Evolutionary conservation across 441 rosid genomes (phyloP).

Genomic region (Brassica balearica): DNA sequence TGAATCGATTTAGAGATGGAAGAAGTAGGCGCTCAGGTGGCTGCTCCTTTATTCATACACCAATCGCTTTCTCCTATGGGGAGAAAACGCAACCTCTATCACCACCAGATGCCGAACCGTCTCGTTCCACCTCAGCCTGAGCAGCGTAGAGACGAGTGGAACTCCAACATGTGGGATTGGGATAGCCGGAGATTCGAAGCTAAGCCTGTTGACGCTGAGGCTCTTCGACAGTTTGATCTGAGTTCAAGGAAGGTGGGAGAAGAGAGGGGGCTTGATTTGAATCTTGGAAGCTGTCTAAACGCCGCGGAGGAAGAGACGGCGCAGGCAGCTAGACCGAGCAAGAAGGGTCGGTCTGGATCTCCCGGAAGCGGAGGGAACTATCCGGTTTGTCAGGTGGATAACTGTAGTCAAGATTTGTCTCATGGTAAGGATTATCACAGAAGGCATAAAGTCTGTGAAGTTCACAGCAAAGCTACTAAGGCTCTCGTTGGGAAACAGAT

Average conservation of each 20-base stretch:
- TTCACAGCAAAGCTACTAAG: conserved; percentile 83
- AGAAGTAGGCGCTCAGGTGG: conserved; percentile 78
- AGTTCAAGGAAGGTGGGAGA: conserved; percentile 40
- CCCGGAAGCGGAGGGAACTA: conserved; percentile 58
- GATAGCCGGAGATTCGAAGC: conserved; percentile 72
- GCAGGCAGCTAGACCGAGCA: conserved; percentile 60
- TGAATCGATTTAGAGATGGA: conserved; percentile 51
- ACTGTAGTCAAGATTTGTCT: conserved; percentile 79
- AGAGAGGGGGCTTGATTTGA: conserved; percentile 65
- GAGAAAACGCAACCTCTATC: conserved; percentile 68
- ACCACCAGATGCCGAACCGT: conserved; percentile 49
- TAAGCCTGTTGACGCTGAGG: conserved; percentile 55
- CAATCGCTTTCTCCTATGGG: conserved; percentile 60
- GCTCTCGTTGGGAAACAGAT: conserved; percentile 83
- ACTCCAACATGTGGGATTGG: conserved; percentile 82
- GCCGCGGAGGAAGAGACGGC: conserved; percentile 55
- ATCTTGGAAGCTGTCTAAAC: conserved; percentile 66
- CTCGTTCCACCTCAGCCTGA: conserved; percentile 29
- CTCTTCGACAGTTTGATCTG: conserved; percentile 44
- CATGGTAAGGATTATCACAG: conserved; percentile 90
- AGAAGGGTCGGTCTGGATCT: conserved; percentile 79
- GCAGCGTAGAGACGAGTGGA: conserved; percentile 67
- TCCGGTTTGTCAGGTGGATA: conserved; percentile 89
- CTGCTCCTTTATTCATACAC: conserved; percentile 66
- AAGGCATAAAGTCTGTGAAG: conserved; percentile 87